Evolutionary conservation across 202 grass and related monocot species (phyloP), one percentile per base, ranked within the genome.

Genomic region (Cymbopogon flexuosus): DNA sequence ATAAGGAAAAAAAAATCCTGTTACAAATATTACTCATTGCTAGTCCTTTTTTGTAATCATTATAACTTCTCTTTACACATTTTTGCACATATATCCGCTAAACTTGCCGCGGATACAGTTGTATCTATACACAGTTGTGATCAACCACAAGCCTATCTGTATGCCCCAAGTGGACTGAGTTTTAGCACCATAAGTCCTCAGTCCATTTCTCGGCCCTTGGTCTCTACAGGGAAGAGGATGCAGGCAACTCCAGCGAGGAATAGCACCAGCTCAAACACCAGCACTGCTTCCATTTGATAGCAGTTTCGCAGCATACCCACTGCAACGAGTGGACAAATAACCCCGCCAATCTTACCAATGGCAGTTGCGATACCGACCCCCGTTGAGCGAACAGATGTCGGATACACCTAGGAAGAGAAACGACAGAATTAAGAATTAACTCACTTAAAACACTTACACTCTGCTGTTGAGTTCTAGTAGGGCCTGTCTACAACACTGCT

Each of bases 331-430:
- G 93, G 94, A 62, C 91, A 91, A 58, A 97, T 33, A 56, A 93
- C 73, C 19, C 91, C 94, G 33, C 94, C 91, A 2, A 93, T 77
- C 79, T 91, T 93, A 16, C 91, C 91, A 1, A 97, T 76, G 62
- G 93, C 81, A 1, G 57, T 83, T 8, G 91, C 89, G 35, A 89
- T 72, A 33, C 93, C 91, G 22, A 91, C 76, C 10, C 93, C 93
- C 0, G 89, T 97, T 3, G 84, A 87, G 22, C 93, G 93, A 3
- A 93, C 87, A 6, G 84, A 88, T n/a, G 93, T 93, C 24, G 91
- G 93, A 45, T 97, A 97, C 35, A 93, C 60, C 93, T 97, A 22
- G 78, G 11, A 36, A n/a, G n/a, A n/a, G n/a, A n/a, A n/a, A n/a
- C n/a, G n/a, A n/a, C n/a, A n/a, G n/a, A n/a, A n/a, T n/a, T n/a